Evolutionary conservation across 2,329 filamentous ascomycete species (phyloP).

Genomic region (Polytolypa hystricis): DNA sequence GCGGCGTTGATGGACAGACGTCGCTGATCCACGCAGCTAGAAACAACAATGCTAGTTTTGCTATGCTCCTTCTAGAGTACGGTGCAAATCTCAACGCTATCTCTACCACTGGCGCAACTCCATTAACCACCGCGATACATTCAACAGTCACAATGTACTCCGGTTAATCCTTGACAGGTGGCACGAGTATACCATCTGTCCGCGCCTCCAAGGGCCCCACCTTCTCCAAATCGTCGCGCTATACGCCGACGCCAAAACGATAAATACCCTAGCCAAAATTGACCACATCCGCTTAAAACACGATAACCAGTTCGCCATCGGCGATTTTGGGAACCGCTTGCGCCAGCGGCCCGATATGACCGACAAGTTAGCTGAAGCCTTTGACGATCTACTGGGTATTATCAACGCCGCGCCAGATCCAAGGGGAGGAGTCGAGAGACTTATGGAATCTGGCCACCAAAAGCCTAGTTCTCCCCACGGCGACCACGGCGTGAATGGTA

Average conservation of each 20-base stretch:
- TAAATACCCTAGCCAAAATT: constrained; percentile 16
- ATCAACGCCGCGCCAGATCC: constrained; percentile 9
- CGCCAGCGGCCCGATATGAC: constrained; percentile 10
- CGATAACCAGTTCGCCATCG: constrained; percentile 16
- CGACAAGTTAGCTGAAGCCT: constrained; percentile 12
- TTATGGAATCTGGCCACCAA: constrained; percentile 10
- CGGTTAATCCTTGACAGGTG: constrained; percentile 25
- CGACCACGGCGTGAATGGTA: background rate
- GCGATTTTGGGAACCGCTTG: constrained; percentile 11
- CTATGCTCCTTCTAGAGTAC: constrained; percentile 24
- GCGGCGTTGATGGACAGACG: constrained; percentile 22
- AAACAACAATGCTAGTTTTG: constrained; percentile 20
- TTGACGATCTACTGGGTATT: constrained; percentile 12
- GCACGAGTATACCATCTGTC: constrained; percentile 24
- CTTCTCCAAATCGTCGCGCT: constrained; percentile 19
- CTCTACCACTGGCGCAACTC: constrained; percentile 18
- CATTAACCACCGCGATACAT: constrained; percentile 24
- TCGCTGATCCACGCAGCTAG: constrained; percentile 22
- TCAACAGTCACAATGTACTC: constrained; percentile 26
- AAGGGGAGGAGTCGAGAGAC: constrained; percentile 6
- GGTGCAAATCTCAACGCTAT: constrained; percentile 25
- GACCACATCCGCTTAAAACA: constrained; percentile 18
- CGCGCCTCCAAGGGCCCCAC: constrained; percentile 22
- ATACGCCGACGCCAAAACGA: constrained; percentile 22
- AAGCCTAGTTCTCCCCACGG: too few relatives aligned